Evolutionary conservation across 140 eudicot genomes (phyloP).

Genomic region (Oenanthe javanica): DNA sequence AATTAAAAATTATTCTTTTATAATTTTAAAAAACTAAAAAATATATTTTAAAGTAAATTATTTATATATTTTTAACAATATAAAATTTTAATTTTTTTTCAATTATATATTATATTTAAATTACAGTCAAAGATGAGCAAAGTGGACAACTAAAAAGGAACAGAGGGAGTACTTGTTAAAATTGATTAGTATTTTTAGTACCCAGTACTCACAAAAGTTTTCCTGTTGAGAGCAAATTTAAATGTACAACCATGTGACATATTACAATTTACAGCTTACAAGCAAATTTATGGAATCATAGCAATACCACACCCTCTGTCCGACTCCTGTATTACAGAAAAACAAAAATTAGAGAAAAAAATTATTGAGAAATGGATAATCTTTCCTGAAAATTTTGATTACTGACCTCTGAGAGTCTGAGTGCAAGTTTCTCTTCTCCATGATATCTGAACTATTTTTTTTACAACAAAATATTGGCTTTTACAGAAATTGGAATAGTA

Average conservation of each 20-base stretch:
- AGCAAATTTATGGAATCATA: neutral
- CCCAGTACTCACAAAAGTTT: neutral
- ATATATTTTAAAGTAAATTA: too few relatives aligned
- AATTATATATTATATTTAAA: too few relatives aligned
- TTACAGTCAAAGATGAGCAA: too few relatives aligned
- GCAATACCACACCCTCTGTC: neutral
- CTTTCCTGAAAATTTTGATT: neutral
- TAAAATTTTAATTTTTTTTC: too few relatives aligned
- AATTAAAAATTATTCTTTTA: too few relatives aligned
- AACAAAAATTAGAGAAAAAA: neutral
- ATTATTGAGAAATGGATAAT: neutral
- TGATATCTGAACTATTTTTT: neutral
- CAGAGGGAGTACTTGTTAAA: too few relatives aligned
- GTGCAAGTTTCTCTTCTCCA: neutral
- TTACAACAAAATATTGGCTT: neutral
- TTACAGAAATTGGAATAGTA: slow-evolving; percentile 61
- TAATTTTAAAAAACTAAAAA: too few relatives aligned
- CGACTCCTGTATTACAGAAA: neutral
- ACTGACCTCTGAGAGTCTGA: neutral
- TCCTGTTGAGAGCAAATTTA: neutral
- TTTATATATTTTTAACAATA: too few relatives aligned
- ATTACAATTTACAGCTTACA: neutral
- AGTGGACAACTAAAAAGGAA: too few relatives aligned
- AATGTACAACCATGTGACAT: neutral
- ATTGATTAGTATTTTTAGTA: too few relatives aligned